A percentile compares a stretch with the other conserved stretches of the same genome.
Evolutionary conservation across 805 yeast species (phyloP).

Genomic region (Wickerhamiella sorbophila): DNA sequence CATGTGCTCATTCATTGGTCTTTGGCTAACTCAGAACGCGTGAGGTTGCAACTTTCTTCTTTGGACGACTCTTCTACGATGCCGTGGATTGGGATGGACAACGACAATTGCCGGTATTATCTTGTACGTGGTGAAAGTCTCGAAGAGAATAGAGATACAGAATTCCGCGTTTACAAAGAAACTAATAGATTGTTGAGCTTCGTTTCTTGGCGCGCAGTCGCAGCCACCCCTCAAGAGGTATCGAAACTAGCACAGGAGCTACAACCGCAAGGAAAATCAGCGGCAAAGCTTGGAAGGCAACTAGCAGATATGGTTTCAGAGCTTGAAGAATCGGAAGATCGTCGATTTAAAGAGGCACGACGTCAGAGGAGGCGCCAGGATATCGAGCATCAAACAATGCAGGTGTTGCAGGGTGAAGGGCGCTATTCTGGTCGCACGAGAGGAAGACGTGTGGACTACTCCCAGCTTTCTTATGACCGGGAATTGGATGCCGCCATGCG

Average conservation of each 20-base stretch:
- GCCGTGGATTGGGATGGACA: conserved; percentile 18
- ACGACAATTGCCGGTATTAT: conserved; percentile 15
- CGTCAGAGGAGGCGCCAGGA: conserved; percentile 12
- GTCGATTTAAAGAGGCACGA: conserved; percentile 9
- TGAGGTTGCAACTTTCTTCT: conserved; percentile 14
- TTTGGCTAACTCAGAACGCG: conserved; percentile 21
- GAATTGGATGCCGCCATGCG: conserved; percentile 4
- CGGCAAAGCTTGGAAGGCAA: conserved; percentile 10
- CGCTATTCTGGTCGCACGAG: conserved; percentile 22
- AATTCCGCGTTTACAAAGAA: conserved; percentile 24
- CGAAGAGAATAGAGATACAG: conserved; percentile 19
- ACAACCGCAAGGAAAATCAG: conserved; percentile 3
- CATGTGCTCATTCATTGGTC: conserved; percentile 25
- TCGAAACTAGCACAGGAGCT: conserved; percentile 11
- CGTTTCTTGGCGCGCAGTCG: conserved; percentile 26
- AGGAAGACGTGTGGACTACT: conserved; percentile 17
- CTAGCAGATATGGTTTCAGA: conserved; percentile 15
- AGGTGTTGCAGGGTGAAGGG: conserved; percentile 20
- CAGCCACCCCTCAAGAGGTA: conserved; percentile 19
- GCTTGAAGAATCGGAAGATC: conserved; percentile 14
- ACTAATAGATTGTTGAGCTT: conserved; percentile 21
- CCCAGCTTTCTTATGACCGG: conserved; percentile 6
- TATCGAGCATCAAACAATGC: conserved; percentile 13
- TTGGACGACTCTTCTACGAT: conserved; percentile 11
- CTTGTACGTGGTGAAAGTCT: conserved; percentile 12